phyloP scores from a whole-genome alignment of 164 flowering plant genomes.

The Malania oleifera region DNA sequence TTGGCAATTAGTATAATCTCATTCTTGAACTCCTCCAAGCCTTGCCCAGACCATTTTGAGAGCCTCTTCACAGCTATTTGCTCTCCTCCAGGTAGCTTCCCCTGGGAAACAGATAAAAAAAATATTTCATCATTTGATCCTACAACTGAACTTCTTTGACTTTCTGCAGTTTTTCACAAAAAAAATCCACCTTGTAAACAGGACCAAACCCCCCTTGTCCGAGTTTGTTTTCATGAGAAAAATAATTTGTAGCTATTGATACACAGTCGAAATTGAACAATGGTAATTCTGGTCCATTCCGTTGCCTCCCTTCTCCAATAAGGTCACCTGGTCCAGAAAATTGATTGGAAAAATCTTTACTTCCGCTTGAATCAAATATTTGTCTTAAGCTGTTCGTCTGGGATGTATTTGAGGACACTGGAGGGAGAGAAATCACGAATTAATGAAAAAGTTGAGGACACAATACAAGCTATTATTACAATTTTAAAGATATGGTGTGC shows the following conservation, averaged over 20 bases:
- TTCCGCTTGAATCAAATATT: conserved; percentile 16
- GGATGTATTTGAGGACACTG: conserved; percentile 6
- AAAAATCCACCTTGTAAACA: conserved; percentile 60
- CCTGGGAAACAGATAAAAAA: conserved; percentile 29
- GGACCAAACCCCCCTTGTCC: conserved; percentile 87
- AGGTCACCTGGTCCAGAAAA: conserved; percentile 30
- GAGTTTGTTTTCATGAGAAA: conserved; percentile 48
- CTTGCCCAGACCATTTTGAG: conserved; percentile 68
- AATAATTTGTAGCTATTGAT: conserved; percentile 47
- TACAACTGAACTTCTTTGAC: background rate
- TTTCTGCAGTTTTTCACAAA: background rate
- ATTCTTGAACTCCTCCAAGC: conserved; percentile 64
- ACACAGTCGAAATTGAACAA: conserved; percentile 35
- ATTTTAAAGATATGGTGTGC: background rate
- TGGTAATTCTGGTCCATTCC: conserved; percentile 38
- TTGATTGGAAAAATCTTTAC: conserved; percentile 31
- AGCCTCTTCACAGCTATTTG: conserved; percentile 75
- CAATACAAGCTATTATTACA: background rate
- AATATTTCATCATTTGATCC: background rate
- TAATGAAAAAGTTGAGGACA: background rate
- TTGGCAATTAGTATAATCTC: conserved; percentile 62
- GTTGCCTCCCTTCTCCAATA: conserved; percentile 27
- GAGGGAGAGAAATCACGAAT: background rate
- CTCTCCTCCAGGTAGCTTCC: conserved; percentile 41
- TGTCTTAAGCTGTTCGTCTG: conserved; percentile 15